A percentile compares a stretch with the other conserved stretches of the same genome.
These are phyloP conservation scores for Conringia planisiliqua DNA, from an alignment of 345 rosid species.

Conservation along the genomic window DNA sequence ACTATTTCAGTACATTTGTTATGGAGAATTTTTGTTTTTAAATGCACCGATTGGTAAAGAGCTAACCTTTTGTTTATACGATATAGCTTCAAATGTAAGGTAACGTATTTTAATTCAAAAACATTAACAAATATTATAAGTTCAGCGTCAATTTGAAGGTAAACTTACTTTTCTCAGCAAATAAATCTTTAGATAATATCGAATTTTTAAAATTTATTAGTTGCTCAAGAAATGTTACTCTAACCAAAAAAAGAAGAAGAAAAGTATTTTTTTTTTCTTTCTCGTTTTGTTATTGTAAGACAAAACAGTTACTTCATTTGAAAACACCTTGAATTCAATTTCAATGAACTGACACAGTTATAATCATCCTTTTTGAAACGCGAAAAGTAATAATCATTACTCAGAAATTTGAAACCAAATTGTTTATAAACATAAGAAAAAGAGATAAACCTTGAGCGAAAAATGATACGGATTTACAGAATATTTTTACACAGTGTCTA, in stretches of 20 bases:
- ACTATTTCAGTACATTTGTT: conserved; percentile 5
- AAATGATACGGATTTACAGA: conserved; percentile 15
- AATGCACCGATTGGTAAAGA: conserved; percentile 31
- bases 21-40: conserved; percentile 25
- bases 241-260: background rate
- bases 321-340: conserved; percentile 19
- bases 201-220: background rate
- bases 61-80: conserved; percentile 27
- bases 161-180: conserved; percentile 8
- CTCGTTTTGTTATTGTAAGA: conserved; percentile 1
- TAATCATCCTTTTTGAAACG: conserved; percentile 29
- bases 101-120: background rate
- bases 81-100: conserved; percentile 28
- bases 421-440: background rate
- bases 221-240: background rate
- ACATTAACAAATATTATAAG: background rate
- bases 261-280: background rate
- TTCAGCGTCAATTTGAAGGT: conserved; percentile 16
- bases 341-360: conserved; percentile 31
- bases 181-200: background rate
- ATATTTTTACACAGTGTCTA: conserved; percentile 26
- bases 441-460: background rate
- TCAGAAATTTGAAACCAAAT: background rate
- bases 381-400: conserved; percentile 29
- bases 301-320: conserved; percentile 23